Evolutionary conservation across 2,329 filamentous ascomycete species (phyloP).

Genomic region (Colletotrichum sansevieriae): DNA sequence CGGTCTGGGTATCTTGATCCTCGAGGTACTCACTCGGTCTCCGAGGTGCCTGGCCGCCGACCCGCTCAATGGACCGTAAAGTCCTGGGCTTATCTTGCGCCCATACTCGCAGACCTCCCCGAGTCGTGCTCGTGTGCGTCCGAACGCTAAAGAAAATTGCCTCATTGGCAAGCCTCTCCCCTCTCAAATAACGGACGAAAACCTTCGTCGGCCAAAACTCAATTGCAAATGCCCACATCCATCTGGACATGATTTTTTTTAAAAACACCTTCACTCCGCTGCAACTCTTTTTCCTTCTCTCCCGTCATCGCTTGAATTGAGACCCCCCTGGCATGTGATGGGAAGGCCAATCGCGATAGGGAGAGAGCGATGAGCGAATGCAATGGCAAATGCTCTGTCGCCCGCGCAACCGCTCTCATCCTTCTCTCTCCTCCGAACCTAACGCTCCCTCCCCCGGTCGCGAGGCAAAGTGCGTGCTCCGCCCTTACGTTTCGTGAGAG

Average conservation of each 20-base stretch:
- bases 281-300: no score
- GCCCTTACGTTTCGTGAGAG: constrained; percentile 5
- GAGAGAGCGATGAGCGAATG: no score
- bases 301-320: no score
- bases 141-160: constrained; percentile 8
- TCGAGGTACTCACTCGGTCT: background rate
- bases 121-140: constrained; percentile 15
- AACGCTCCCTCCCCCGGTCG: background rate
- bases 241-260: no score
- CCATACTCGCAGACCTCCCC: background rate
- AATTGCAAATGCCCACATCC: no score
- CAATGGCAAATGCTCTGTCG: no score
- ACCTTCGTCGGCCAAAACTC: background rate
- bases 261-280: no score
- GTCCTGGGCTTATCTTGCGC: constrained; percentile 1
- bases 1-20: background rate
- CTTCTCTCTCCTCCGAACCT: background rate
- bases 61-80: constrained; percentile 14
- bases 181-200: background rate
- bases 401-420: background rate
- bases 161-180: background rate
- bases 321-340: no score
- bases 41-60: background rate
- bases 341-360: no score
- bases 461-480: background rate